These are phyloP conservation scores for Colletotrichum sp. DNA, from an alignment of 2,329 filamentous ascomycete genomes.

Conservation along the genomic window DNA sequence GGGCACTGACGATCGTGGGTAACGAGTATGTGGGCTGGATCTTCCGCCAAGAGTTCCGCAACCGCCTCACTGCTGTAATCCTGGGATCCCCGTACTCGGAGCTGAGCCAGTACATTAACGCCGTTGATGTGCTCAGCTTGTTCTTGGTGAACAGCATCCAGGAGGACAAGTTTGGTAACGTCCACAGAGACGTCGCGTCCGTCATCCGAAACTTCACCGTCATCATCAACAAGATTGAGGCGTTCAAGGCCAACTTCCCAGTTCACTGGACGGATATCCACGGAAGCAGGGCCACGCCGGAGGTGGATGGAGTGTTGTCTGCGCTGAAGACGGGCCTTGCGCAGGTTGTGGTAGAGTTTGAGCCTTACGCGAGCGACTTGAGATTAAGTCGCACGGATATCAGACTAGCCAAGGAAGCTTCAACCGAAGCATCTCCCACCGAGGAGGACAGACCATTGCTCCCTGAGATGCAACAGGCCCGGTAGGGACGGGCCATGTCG, in stretches of 20 bases:
- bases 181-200: slow-evolving; percentile 78
- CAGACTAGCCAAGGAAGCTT: slow-evolving; percentile 72
- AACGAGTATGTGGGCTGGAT: slow-evolving; percentile 65
- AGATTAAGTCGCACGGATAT: slow-evolving; percentile 75
- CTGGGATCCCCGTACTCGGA: slow-evolving; percentile 78
- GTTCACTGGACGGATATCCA: slow-evolving; percentile 82
- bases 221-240: slow-evolving; percentile 72
- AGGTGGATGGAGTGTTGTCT: slow-evolving; percentile 74
- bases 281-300: slow-evolving; percentile 58
- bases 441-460: slow-evolving; percentile 12
- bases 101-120: slow-evolving; percentile 71
- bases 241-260: slow-evolving; percentile 63
- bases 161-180: slow-evolving; percentile 86
- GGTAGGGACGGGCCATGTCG: neutral
- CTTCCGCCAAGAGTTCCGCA: slow-evolving; percentile 73
- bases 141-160: slow-evolving; percentile 75
- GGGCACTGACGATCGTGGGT: slow-evolving; percentile 50
- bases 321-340: slow-evolving; percentile 69
- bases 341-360: slow-evolving; percentile 74
- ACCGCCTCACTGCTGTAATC: slow-evolving; percentile 69
- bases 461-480: slow-evolving; percentile 34
- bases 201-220: slow-evolving; percentile 77
- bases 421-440: slow-evolving; percentile 30
- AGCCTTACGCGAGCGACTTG: slow-evolving; percentile 74
- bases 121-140: slow-evolving; percentile 70